Base-by-base conservation (phyloP, 352 stramenopile species). In the Pythium folliculosum region DNA sequence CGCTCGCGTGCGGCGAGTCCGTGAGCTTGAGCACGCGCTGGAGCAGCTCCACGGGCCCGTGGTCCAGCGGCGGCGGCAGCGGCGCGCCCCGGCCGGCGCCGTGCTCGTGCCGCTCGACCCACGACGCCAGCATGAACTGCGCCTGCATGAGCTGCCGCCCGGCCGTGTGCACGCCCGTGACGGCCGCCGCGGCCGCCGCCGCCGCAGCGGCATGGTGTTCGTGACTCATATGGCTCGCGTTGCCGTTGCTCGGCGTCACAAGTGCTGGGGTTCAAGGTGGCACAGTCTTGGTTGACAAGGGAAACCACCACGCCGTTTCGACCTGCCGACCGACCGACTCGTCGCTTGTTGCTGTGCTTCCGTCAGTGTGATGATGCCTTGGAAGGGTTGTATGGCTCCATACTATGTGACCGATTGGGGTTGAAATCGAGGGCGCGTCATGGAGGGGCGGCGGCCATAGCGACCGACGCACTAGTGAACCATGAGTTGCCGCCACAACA, bases 71-170 rank as follows among this genome's bases (percentile, higher is more conserved):
- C 30, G 38, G 30, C 9, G 78, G 75, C 17, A 86, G 63, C 0
- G 32, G 35, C 38, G 13, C 6, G 17, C 32, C 35, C 14, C 47
- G 19, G 32, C 53, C 54, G 35, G 37, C 35, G 6, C 2, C 59
- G 45, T 81, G 65, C 16, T 75, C 68, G 17, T 66, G 61, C 0
- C 54, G 47, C 47, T 77, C 47, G 27, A 73, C 25, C 66, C 63
- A 77, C 27, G 67, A 62, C 27, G 67, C 67, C 16, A 80, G 52
- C 43, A 53, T 52, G 3, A 69, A 75, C 19, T 66, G 50, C 22
- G 64, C 19, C 14, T 71, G 63, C 60, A 80, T 57, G 35, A 80
- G 61, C 60, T 80, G 70, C 60, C 73, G 37, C 10, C 63, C 63
- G 7, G 38, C 32, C 10, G n/a, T 7, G 25, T 63, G 35, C 25